A percentile compares a stretch with the other conserved stretches of the same genome.
Evolutionary conservation across 352 stramenopile species (phyloP).

Genomic region (Globisporangium lucens): DNA sequence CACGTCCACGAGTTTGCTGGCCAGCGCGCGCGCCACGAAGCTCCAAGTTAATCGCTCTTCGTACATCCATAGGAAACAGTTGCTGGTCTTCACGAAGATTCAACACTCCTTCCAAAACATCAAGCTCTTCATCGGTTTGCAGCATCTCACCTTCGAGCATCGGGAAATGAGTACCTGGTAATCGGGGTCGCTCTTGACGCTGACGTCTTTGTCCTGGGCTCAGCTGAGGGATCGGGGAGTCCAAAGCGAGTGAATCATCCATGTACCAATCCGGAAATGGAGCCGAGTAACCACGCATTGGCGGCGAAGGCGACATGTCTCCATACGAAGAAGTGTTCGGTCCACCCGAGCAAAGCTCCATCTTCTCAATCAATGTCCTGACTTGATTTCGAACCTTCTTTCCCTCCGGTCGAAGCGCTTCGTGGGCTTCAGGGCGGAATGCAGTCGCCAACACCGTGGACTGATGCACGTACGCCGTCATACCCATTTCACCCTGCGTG

Average conservation of each 20-base stretch:
- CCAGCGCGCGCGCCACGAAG: conserved; percentile 31
- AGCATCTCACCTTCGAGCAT: conserved; percentile 60
- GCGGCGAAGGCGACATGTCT: conserved; percentile 42
- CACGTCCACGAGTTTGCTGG: conserved; percentile 19
- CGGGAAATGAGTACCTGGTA: conserved; percentile 35
- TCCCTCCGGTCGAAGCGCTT: conserved; percentile 47
- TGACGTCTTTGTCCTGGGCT: conserved; percentile 35
- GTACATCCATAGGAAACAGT: conserved; percentile 51
- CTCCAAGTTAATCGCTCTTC: conserved; percentile 37
- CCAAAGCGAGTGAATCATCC: conserved; percentile 34
- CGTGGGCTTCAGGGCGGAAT: conserved; percentile 72
- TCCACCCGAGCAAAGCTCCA: conserved; percentile 78
- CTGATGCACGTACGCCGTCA: conserved; percentile 83
- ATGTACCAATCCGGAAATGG: conserved; percentile 77
- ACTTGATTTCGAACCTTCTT: conserved; percentile 59
- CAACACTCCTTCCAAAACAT: conserved; percentile 64
- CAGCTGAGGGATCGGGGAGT: conserved; percentile 26
- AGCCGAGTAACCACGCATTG: conserved; percentile 52
- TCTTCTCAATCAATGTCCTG: conserved; percentile 77
- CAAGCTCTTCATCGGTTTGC: conserved; percentile 64
- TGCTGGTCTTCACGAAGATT: conserved; percentile 63
- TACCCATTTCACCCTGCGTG: conserved; percentile 79
- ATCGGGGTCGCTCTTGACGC: conserved; percentile 44
- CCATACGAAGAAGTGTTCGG: conserved; percentile 27
- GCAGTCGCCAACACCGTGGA: conserved; percentile 76